These are phyloP conservation scores for Epichloe sp. DNA, from an alignment of 2,329 filamentous ascomycete genomes.

Conservation along the genomic window DNA sequence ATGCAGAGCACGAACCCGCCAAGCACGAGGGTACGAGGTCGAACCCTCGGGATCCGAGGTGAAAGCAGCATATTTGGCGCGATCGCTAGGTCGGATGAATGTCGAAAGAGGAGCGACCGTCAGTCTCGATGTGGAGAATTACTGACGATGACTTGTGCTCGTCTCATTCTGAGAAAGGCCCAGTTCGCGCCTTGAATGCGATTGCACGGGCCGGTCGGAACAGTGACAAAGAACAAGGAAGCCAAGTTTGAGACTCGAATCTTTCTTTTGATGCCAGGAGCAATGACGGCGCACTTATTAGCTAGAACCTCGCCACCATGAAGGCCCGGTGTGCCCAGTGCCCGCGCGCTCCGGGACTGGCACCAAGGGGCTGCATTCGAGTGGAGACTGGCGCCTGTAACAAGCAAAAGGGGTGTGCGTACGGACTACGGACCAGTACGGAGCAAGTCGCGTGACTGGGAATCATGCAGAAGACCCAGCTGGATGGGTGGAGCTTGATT, in stretches of 20 bases:
- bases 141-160: background rate
- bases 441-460: background rate
- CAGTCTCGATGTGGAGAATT: background rate
- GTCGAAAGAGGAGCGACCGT: background rate
- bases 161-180: background rate
- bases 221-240: background rate
- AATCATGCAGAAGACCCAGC: background rate
- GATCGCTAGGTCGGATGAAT: background rate
- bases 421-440: too few relatives aligned
- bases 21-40: conserved; percentile 1
- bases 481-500: background rate
- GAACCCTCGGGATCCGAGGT: conserved; percentile 3
- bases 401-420: background rate
- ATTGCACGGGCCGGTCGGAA: background rate
- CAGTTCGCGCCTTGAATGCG: background rate
- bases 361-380: too few relatives aligned
- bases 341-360: too few relatives aligned
- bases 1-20: conserved; percentile 4
- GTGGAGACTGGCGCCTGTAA: too few relatives aligned
- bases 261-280: too few relatives aligned
- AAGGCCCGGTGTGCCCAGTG: too few relatives aligned
- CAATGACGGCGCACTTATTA: too few relatives aligned
- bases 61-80: conserved; percentile 4
- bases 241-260: too few relatives aligned
- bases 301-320: too few relatives aligned